Conservation (phyloP, 2,329 filamentous ascomycete genomes). For the Diatrype stigma region DNA sequence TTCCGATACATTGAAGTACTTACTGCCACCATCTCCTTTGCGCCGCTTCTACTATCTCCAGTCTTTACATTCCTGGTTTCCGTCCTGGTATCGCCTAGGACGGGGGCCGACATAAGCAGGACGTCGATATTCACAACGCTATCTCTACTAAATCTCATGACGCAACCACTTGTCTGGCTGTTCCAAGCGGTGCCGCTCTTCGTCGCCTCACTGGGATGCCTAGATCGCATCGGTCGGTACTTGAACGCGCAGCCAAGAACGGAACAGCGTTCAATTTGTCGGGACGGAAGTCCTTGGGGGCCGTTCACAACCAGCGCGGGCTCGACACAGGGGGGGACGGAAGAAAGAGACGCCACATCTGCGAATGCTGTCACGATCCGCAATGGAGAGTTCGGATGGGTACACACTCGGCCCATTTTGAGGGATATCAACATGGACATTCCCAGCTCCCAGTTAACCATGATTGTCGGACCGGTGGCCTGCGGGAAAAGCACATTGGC, state of each 20-base stretch:
- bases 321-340: no score
- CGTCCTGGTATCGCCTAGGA: slow-evolving; percentile 31
- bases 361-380: not conserved
- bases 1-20: slow-evolving; percentile 18
- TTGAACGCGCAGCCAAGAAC: slow-evolving; percentile 13
- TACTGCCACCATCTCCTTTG: slow-evolving; percentile 16
- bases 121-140: slow-evolving; percentile 38
- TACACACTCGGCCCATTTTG: slow-evolving; percentile 31
- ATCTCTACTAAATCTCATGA: slow-evolving; percentile 35
- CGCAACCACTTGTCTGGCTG: slow-evolving; percentile 34
- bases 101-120: slow-evolving; percentile 27
- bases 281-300: no score
- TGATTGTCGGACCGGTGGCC: slow-evolving; percentile 40
- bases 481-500: slow-evolving; percentile 42
- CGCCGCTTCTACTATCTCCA: slow-evolving; percentile 31
- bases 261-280: no score
- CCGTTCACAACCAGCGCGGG: no score
- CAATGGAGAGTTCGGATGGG: slow-evolving; percentile 13
- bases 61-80: slow-evolving; percentile 36
- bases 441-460: slow-evolving; percentile 24
- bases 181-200: slow-evolving; percentile 34
- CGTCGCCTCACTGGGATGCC: slow-evolving; percentile 34
- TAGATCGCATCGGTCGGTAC: slow-evolving; percentile 36
- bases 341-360: no score
- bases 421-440: slow-evolving; percentile 31